phyloP scores from a whole-genome alignment of 805 yeast species.

The Zygosaccharomyces kombuchaensis region DNA sequence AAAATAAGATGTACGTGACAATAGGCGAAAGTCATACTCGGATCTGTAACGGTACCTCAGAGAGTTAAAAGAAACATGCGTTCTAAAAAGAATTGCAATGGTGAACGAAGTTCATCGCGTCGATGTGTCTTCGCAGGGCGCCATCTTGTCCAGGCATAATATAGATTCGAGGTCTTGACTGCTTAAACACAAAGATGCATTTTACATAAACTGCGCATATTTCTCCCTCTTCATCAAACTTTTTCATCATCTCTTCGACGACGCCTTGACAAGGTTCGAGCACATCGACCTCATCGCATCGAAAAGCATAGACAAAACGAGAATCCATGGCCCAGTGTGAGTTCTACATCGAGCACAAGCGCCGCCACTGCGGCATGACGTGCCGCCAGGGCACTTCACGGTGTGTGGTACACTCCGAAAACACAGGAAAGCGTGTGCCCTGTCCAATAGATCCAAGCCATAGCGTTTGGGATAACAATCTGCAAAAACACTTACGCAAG shows the following conservation, averaged over 20 bases:
- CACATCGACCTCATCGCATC: not conserved
- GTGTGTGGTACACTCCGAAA: constrained; percentile 71
- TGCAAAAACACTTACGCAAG: constrained; percentile 52
- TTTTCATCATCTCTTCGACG: not conserved
- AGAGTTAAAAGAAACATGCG: too few species aligned
- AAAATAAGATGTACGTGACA: too few species aligned
- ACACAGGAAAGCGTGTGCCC: constrained; percentile 43
- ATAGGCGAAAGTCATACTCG: too few species aligned
- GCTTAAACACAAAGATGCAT: too few species aligned
- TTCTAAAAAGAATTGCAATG: too few species aligned
- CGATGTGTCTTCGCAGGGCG: too few species aligned
- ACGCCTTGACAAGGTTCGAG: not conserved
- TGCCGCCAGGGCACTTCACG: constrained; percentile 14
- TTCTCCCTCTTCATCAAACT: too few species aligned
- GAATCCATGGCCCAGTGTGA: constrained; percentile 18
- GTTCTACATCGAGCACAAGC: constrained; percentile 24
- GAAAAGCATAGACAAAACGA: not conserved
- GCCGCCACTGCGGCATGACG: constrained; percentile 34
- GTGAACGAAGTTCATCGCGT: too few species aligned
- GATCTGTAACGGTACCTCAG: too few species aligned
- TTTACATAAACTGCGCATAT: too few species aligned
- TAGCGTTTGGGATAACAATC: constrained; percentile 58
- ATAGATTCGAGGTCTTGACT: too few species aligned
- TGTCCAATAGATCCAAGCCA: constrained; percentile 80
- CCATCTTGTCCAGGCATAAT: too few species aligned